A percentile compares a stretch with the other conserved stretches of the same genome.
These are phyloP conservation scores for Fusarium hainanense DNA, from an alignment of 2,329 filamentous ascomycete species.

Conservation along the genomic window DNA sequence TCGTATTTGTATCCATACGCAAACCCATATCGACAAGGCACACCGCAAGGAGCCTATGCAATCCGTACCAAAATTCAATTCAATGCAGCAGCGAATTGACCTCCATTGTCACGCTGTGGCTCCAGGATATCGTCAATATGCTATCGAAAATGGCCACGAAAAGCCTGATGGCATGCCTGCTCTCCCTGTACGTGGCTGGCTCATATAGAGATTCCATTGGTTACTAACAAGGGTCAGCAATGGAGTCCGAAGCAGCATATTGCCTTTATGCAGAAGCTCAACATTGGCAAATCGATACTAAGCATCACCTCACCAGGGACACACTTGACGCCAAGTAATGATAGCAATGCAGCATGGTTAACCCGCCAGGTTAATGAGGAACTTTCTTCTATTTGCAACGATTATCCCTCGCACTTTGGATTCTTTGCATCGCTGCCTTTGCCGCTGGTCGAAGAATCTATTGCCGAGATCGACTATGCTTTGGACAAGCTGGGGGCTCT, in stretches of 20 bases:
- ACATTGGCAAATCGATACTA: not conserved
- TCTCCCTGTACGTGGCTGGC: not conserved
- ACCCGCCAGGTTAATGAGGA: slow-evolving; percentile 2
- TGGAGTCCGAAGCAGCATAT: slow-evolving; percentile 1
- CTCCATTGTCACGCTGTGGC: too few species aligned
- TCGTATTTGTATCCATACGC: too few species aligned
- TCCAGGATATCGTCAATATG: too few species aligned
- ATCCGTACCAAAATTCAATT: too few species aligned
- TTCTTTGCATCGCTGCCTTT: slow-evolving; percentile 12
- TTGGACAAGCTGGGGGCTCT: not conserved
- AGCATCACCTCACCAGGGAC: slow-evolving; percentile 5
- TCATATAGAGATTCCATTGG: too few species aligned
- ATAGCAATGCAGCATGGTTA: not conserved
- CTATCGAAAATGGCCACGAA: too few species aligned
- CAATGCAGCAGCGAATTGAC: too few species aligned
- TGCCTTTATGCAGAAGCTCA: not conserved
- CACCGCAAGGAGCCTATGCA: too few species aligned
- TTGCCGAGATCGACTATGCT: slow-evolving; percentile 8
- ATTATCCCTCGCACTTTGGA: not conserved
- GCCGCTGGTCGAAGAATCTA: not conserved
- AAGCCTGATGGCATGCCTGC: slow-evolving; percentile 5
- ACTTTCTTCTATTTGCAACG: not conserved
- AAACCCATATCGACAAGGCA: too few species aligned
- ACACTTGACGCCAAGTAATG: not conserved
- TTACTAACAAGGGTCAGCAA: not conserved